Evolutionary conservation across 495 filamentous ascomycete species (phyloP), one percentile per base, ranked within the genome.

Genomic region (Cairneyella variabilis): DNA sequence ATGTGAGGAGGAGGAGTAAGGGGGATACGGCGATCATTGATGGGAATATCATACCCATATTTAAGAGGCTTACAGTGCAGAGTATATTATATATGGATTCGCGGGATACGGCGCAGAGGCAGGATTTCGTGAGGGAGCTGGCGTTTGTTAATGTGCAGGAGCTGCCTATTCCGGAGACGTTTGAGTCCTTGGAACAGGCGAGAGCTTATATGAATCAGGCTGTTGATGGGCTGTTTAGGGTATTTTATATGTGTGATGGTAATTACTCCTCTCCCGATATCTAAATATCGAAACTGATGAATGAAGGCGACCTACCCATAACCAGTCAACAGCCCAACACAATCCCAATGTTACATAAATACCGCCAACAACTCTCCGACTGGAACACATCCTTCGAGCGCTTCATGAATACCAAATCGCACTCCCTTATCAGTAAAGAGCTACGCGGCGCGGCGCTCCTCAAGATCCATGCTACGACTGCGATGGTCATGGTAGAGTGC

Each of bases 41-140:
- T 23, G 48, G 43, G 3, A 28, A 43, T 9, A 47, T 63, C 12
- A 49, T 22, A 0, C 60, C 51, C 16, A 21, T 59, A 5, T 57
- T 63, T 22, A 21, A 40, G 11, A 20, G 60, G 42, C 48, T 59
- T 1, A 51, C 42, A 26, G 16, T 59, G 3, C 60, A 63, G 27
- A 36, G 56, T 17, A 56, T 63, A 17, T 40, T 63, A 49, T 63
- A 56, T 38, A 32, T 59, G 11, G 60, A 63, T 25, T 59, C 60
- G 1, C 43, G 48, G 17, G 30, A 21, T 9, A 26, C 30, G 14
- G 11, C 21, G 8, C 41, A 53, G 4, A 28, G 51, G 32, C 28
- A 36, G 16, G 26, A 11, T 20, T 53, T 58, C 10, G 54, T 53
- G 18, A 20, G 17, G 6, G 27, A 48, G 32, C 16, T 56, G 9